A percentile compares a stretch with the other conserved stretches of the same genome.
Evolutionary conservation across 148 eudicot genomes (phyloP).

Genomic region (Limonium bicolor): DNA sequence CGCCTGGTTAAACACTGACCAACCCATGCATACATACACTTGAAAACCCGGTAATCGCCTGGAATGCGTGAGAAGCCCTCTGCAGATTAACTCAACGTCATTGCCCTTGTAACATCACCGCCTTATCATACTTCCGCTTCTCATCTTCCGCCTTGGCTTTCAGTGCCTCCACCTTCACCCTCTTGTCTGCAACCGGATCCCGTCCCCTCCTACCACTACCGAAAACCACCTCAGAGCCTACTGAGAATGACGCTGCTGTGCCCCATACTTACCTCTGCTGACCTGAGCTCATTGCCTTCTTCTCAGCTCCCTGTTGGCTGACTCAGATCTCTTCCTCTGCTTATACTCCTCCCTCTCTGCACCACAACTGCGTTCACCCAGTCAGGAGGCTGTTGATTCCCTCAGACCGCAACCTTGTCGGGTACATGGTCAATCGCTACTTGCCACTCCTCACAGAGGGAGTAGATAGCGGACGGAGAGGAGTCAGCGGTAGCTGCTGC

Average conservation of each 20-base stretch:
- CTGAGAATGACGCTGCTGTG: slow-evolving; percentile 43
- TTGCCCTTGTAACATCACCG: slow-evolving; percentile 47
- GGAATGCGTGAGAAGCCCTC: slow-evolving; percentile 82
- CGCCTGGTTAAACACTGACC: slow-evolving; percentile 44
- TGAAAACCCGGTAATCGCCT: slow-evolving; percentile 80
- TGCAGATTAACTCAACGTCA: slow-evolving; percentile 80
- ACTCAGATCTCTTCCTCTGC: slow-evolving; percentile 69
- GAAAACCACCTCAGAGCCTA: slow-evolving; percentile 23
- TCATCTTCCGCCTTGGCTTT: slow-evolving; percentile 73
- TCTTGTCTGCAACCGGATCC: slow-evolving; percentile 45
- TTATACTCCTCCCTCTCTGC: slow-evolving; percentile 66
- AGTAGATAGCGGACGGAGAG: slow-evolving; percentile 71
- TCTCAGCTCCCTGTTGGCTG: slow-evolving; percentile 61
- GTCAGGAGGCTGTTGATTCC: slow-evolving; percentile 59
- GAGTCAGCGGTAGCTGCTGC: too few species aligned
- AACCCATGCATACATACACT: slow-evolving; percentile 53
- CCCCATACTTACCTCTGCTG: slow-evolving; percentile 44
- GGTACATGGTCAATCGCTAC: slow-evolving; percentile 53
- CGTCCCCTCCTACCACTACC: slow-evolving; percentile 15
- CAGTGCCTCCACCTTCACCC: slow-evolving; percentile 43
- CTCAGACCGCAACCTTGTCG: slow-evolving; percentile 81
- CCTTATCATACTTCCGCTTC: slow-evolving; percentile 65
- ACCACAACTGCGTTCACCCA: slow-evolving; percentile 56
- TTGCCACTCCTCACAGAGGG: slow-evolving; percentile 90
- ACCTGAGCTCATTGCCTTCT: slow-evolving; percentile 28